Conservation (phyloP, 2,329 filamentous ascomycete genomes). For the Penicillium sp. region DNA sequence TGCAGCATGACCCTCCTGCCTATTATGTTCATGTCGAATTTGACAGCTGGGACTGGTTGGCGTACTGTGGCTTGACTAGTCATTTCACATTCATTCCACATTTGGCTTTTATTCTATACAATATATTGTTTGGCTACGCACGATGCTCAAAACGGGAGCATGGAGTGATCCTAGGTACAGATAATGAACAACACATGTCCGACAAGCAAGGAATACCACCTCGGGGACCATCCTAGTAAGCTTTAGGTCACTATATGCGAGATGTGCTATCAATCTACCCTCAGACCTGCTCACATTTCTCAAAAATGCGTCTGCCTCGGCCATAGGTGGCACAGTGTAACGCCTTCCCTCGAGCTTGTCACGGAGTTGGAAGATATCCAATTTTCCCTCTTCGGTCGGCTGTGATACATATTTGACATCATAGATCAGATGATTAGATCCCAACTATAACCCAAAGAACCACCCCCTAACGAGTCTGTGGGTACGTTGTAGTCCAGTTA, state of each 20-base stretch:
- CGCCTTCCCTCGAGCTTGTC: neutral
- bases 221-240: neutral
- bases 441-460: neutral
- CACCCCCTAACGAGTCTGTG: neutral
- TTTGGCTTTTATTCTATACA: neutral
- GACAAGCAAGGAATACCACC: constrained; percentile 1
- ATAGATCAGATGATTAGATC: neutral
- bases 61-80: neutral
- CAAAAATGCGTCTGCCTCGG: neutral
- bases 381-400: neutral
- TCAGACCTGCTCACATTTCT: neutral
- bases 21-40: neutral
- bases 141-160: neutral
- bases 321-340: constrained; percentile 1
- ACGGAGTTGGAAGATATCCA: neutral
- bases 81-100: neutral
- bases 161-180: neutral
- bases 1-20: neutral
- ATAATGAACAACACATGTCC: neutral
- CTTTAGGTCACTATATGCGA: neutral
- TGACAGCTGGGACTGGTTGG: neutral
- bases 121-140: neutral
- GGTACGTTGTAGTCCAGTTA: neutral
- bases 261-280: neutral
- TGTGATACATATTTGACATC: neutral